Percentiles rank a stretch among this genome's conserved stretches.
Evolutionary conservation across 108 stramenopile species (phyloP).

Genomic region (Cyclotella choctawhatcheeana): DNA sequence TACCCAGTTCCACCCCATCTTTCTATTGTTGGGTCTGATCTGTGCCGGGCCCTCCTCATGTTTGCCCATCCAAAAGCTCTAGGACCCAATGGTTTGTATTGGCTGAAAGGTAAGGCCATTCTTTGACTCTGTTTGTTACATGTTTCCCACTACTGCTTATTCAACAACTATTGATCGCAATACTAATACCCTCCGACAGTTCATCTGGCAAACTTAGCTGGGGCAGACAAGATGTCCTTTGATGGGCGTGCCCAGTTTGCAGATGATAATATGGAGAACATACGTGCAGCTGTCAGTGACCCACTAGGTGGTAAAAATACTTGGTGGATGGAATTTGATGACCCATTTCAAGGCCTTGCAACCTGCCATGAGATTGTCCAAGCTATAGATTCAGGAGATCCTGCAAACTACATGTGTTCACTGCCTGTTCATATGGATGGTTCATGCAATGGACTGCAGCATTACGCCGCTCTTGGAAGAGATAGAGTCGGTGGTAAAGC

Average conservation of each 20-base stretch:
- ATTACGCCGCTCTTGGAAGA: constrained; percentile 99
- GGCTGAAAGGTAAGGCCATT: no score
- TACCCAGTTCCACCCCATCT: constrained; percentile 99
- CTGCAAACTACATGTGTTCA: constrained; percentile 81
- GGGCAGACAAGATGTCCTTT: constrained; percentile 91
- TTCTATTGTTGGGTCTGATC: constrained; percentile 96
- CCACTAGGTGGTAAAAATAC: constrained; percentile 80
- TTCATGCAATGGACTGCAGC: constrained; percentile 99
- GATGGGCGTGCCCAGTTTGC: constrained; percentile 94
- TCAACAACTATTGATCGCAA: no score
- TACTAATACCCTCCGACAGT: no score
- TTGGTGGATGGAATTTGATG: constrained; percentile 97
- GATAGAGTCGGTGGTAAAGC: constrained; percentile 95
- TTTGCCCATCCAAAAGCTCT: constrained; percentile 93
- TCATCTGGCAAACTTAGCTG: constrained; percentile 97
- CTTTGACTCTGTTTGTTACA: no score
- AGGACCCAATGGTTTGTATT: constrained; percentile 90
- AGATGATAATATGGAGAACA: constrained; percentile 88
- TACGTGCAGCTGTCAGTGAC: constrained; percentile 79
- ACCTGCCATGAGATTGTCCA: constrained; percentile 92
- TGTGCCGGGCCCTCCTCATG: constrained; percentile 92
- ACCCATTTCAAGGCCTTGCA: constrained; percentile 99
- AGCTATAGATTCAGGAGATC: constrained; percentile 94
- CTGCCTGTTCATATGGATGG: constrained; percentile 99
- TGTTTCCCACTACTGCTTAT: no score